Base-by-base conservation (phyloP, 2,329 filamentous ascomycete species). In the Nannizzia gypsea region DNA sequence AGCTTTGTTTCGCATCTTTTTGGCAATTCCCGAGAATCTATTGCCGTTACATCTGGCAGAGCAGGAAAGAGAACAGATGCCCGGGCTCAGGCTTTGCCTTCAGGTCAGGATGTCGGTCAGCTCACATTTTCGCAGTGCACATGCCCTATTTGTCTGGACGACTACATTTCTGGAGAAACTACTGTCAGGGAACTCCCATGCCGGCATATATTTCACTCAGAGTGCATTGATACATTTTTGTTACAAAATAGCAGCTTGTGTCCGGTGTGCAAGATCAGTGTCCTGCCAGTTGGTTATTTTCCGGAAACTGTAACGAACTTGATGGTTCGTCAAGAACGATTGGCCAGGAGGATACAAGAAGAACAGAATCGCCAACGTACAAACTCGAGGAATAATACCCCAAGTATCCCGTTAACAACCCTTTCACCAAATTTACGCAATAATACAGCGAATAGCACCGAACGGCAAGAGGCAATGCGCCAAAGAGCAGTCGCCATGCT, bases 201-300 rank as follows among this genome's bases (percentile, higher is more conserved):
- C 67, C 85, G 87, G 0, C 93, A 99, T 70, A 92, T 97, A 60
- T 99, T 91, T 72, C 92, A 99, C 65, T 87, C 89, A 0, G 86
- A 88, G 64, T 99, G 93, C 68, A 91, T 97, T 64, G 91, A 97
- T 68, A 82, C 85, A 22, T 96, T 93, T 67, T 78, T 97, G 11
- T 79, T 81, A 48, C 80, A 84, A 59, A 86, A 87, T 69, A 95
- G 88, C 69, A 95, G 89, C 17, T 79, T 96, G 1, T 99, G 93
- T 68, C 92, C 93, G 0, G 78, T 95, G 66, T 99, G 93, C 78
- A 96, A 96, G 71, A 83, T 86, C 62, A 88, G 83, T 56, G 89
- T 91, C 67, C 75, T 96, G 0, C 90, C 91, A 5, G 67, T 66
- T 76, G 89, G 78, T 17, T 80, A 83, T 67, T 85, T 83, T 60